phyloP scores from a whole-genome alignment of 139 green algal genomes.

The Chlamydomonas incerta region DNA sequence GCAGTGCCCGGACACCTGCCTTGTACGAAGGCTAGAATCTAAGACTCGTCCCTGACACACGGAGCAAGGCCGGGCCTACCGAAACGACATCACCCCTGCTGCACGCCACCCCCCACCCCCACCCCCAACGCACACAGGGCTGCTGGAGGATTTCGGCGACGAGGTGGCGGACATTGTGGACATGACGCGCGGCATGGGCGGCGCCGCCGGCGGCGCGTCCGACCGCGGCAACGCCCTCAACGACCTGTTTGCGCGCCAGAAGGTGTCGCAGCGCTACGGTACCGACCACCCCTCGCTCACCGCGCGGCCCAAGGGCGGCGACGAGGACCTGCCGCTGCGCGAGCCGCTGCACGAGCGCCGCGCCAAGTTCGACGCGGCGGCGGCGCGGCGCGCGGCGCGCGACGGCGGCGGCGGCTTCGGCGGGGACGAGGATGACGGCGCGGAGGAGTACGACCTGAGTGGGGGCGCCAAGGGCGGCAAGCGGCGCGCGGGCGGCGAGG shows the following conservation, averaged over 20 bases:
- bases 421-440: conserved; percentile 31
- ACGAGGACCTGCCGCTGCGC: conserved; percentile 58
- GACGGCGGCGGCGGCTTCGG: not conserved
- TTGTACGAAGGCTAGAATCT: no score
- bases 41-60: no score
- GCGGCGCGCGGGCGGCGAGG: conserved; percentile 49
- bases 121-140: no score
- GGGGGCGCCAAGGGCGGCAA: conserved; percentile 36
- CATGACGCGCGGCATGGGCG: conserved; percentile 13
- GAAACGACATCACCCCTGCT: no score
- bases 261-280: conserved; percentile 76
- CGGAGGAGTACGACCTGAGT: conserved; percentile 37
- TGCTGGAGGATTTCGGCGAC: conserved; percentile 95
- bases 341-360: conserved; percentile 80
- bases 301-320: conserved; percentile 48
- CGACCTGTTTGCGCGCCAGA: conserved; percentile 66
- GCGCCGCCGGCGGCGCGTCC: not conserved
- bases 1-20: no score
- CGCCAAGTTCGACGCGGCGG: conserved; percentile 73
- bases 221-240: conserved; percentile 47
- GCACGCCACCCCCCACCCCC: no score
- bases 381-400: conserved; percentile 54
- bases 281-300: conserved; percentile 62
- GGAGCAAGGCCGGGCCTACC: no score
- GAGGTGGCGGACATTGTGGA: conserved; percentile 90